Evolutionary conservation across 306 rosid species (phyloP).

Genomic region (Begonia loranthoides): DNA sequence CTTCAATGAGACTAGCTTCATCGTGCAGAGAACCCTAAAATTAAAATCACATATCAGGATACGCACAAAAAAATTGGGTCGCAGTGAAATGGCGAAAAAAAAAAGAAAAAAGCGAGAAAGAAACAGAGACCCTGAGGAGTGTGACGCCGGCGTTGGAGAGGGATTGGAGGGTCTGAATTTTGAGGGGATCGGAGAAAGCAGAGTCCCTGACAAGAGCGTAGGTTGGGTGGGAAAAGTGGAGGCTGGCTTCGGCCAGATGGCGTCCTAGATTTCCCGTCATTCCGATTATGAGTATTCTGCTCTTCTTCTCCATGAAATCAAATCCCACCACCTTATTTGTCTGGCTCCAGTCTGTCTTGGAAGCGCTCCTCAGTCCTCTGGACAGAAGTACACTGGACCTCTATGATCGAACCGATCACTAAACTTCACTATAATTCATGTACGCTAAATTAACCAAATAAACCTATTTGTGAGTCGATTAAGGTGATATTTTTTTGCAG

Average conservation of each 20-base stretch:
- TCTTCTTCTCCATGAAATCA: slow-evolving; percentile 24
- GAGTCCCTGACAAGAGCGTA: slow-evolving; percentile 50
- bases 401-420: no score
- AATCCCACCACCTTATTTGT: neutral
- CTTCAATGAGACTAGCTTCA: slow-evolving; percentile 45
- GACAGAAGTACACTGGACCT: no score
- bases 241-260: slow-evolving; percentile 44
- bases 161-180: slow-evolving; percentile 29
- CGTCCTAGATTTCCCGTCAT: slow-evolving; percentile 48
- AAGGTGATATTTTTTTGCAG: no score
- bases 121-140: slow-evolving; percentile 32
- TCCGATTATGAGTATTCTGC: slow-evolving; percentile 58
- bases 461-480: no score
- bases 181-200: slow-evolving; percentile 40
- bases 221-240: slow-evolving; percentile 52
- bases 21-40: slow-evolving; percentile 43
- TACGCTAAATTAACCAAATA: no score
- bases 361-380: no score
- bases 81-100: no score
- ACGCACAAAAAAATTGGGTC: no score
- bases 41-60: no score
- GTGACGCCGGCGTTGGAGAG: slow-evolving; percentile 50
- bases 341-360: no score
- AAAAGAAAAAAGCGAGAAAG: neutral
- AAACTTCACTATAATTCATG: no score